These are phyloP conservation scores for Termitomyces sp. DNA, from an alignment of 768 basidiomycete genomes.

Conservation along the genomic window DNA sequence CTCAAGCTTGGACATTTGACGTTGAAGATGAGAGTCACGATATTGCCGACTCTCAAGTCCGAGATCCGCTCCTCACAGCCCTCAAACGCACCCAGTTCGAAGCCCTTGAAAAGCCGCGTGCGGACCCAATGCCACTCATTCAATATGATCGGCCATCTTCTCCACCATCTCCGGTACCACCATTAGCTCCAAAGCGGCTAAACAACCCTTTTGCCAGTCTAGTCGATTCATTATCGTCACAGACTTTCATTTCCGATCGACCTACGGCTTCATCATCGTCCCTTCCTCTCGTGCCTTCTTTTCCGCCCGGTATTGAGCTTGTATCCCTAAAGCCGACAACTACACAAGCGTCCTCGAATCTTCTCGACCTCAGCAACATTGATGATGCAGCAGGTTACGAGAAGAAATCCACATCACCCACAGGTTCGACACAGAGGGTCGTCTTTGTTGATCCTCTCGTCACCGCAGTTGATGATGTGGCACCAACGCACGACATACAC, in stretches of 20 bases:
- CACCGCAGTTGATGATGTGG: background rate
- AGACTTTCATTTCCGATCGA: background rate
- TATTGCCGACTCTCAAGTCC: constrained; percentile 1
- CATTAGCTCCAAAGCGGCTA: constrained; percentile 4
- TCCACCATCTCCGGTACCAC: background rate
- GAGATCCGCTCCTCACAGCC: constrained; percentile 6
- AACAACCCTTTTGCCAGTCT: constrained; percentile 10
- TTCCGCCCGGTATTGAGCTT: constrained; percentile 6
- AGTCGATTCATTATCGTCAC: constrained; percentile 3
- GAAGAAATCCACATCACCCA: background rate
- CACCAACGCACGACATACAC: background rate
- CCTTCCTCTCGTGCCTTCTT: constrained; percentile 7
- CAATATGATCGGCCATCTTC: constrained; percentile 1
- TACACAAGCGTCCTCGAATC: background rate
- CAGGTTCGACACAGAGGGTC: background rate
- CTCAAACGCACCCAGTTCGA: constrained; percentile 10
- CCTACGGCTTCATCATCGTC: constrained; percentile 5
- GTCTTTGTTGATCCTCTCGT: background rate
- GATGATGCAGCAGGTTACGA: background rate
- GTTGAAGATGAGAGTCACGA: constrained; percentile 12
- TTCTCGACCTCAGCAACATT: constrained; percentile 7
- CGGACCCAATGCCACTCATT: constrained; percentile 4
- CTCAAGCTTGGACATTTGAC: constrained; percentile 14
- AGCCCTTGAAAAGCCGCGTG: background rate
- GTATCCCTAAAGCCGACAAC: background rate